These are phyloP conservation scores for Calonectria fujianensis DNA, from an alignment of 2,329 filamentous ascomycete species.

Conservation along the genomic window DNA sequence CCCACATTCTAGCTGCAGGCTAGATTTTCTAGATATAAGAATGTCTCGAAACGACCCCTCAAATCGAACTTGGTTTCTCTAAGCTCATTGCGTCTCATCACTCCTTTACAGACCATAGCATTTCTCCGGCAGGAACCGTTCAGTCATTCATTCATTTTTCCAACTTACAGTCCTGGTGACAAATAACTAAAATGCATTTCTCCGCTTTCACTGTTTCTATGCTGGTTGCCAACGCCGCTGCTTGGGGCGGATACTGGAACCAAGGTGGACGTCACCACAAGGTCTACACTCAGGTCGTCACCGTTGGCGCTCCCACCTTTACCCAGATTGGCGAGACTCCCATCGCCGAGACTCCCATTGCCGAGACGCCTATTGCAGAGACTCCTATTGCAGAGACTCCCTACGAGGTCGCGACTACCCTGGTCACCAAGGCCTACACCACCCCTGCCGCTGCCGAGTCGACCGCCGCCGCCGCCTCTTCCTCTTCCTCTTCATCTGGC, in stretches of 20 bases:
- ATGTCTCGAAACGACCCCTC: neutral
- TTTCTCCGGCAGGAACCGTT: slow-evolving; percentile 39
- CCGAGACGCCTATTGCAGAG: slow-evolving; percentile 9
- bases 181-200: slow-evolving; percentile 37
- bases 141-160: slow-evolving; percentile 26
- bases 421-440: slow-evolving; percentile 31
- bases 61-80: neutral
- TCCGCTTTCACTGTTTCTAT: slow-evolving; percentile 35
- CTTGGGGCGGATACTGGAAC: slow-evolving; percentile 32
- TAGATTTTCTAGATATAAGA: slow-evolving; percentile 28
- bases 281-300: slow-evolving; percentile 45
- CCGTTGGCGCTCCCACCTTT: slow-evolving; percentile 33
- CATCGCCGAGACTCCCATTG: slow-evolving; percentile 15
- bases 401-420: slow-evolving; percentile 21
- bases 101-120: slow-evolving; percentile 33
- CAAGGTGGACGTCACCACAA: slow-evolving; percentile 31
- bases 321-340: slow-evolving; percentile 41
- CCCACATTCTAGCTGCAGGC: neutral
- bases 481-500: slow-evolving; percentile 32
- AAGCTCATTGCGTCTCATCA: slow-evolving; percentile 39
- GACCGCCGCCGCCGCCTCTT: slow-evolving; percentile 25
- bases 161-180: slow-evolving; percentile 37
- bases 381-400: neutral
- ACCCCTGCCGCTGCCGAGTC: slow-evolving; percentile 25
- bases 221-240: slow-evolving; percentile 45